These are phyloP conservation scores for Umbelopsis vinacea DNA, from an alignment of 192 early-diverging fungal species.

Conservation along the genomic window DNA sequence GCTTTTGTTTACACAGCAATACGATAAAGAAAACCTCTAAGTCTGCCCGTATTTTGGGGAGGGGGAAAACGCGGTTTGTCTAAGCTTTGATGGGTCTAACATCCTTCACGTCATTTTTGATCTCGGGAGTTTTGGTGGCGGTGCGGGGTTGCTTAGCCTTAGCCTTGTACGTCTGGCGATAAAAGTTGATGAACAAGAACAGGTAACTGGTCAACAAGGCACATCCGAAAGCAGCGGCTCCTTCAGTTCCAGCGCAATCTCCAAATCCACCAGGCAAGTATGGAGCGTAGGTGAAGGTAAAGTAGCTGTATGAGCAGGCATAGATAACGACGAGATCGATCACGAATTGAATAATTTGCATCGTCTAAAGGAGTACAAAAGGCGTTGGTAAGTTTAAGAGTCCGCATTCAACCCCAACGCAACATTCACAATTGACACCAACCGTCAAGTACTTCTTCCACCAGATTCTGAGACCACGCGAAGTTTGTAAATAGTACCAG, in stretches of 20 bases:
- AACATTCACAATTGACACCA: constrained; percentile 61
- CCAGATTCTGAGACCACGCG: constrained; percentile 76
- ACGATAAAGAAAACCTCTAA: background rate
- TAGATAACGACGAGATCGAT: constrained; percentile 84
- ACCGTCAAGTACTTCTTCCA: constrained; percentile 90
- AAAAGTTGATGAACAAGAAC: constrained; percentile 86
- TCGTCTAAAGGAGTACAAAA: constrained; percentile 64
- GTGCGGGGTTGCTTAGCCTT: constrained; percentile 35
- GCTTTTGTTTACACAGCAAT: background rate
- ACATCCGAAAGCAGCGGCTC: constrained; percentile 78
- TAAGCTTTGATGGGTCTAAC: constrained; percentile 1
- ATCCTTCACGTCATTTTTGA: background rate
- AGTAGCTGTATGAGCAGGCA: constrained; percentile 79
- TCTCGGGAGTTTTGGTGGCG: background rate
- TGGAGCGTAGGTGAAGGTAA: constrained; percentile 65
- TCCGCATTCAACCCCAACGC: background rate
- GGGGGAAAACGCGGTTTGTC: too few species aligned
- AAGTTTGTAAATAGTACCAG: constrained; percentile 81
- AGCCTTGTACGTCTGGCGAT: constrained; percentile 71
- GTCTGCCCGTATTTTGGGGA: too few species aligned
- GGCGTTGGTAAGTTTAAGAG: constrained; percentile 58
- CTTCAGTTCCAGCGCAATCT: constrained; percentile 71
- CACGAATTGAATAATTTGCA: constrained; percentile 89
- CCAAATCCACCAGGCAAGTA: constrained; percentile 55
- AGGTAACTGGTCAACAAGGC: constrained; percentile 77